Base-by-base conservation (phyloP, 2,329 filamentous ascomycete genomes). In the Plectosphaerella cucumerina region DNA sequence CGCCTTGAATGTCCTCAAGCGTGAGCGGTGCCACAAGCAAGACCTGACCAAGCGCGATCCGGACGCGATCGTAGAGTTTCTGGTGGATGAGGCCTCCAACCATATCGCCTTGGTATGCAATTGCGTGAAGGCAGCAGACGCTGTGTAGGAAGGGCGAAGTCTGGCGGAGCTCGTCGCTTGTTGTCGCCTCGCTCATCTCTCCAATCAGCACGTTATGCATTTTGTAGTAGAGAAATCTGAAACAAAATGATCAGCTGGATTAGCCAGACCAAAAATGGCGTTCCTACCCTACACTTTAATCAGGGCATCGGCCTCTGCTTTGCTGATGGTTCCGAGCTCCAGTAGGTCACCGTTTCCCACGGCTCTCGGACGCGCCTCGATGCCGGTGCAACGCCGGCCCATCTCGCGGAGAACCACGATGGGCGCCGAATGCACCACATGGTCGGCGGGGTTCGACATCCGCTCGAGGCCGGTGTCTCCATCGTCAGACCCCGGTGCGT, bases 1-100 rank as follows among this genome's bases (percentile, higher is more conserved):
- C 59, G 3, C 68, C 70, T 33, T 67, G 70, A 20, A 73, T 66
- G 50, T 73, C 70, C 47, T 71, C 69, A 15, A 72, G 56, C 18
- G 65, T 65, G n/a, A 73, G 48, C 5, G 69, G 70, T 31, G 66
- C 72, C 12, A 65, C 64, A 2, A 72, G 57, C 18, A 72, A 59
- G 17, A 69, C 65, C 50, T 71, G 68, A 2, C 70, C 70, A 5
- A 73, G 61, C 22, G 62, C 67, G 12, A 64, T 49, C 8, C 69
- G 62, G 15, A 71, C 66, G 53, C 70, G 68, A 34, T 72, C 69
- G 42, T 71, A 71, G 1, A 71, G 62, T 37, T 65, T 60, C n/a
- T 65, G 62, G 48, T 72, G 68, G 45, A 72, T 63, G 18, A 17
- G 4, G 6, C 20, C 33, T 20, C 23, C 34, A 47, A 53, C n/a